Evolutionary conservation across 306 rosid genomes (phyloP).

Genomic region (Hippophae rhamnoides): DNA sequence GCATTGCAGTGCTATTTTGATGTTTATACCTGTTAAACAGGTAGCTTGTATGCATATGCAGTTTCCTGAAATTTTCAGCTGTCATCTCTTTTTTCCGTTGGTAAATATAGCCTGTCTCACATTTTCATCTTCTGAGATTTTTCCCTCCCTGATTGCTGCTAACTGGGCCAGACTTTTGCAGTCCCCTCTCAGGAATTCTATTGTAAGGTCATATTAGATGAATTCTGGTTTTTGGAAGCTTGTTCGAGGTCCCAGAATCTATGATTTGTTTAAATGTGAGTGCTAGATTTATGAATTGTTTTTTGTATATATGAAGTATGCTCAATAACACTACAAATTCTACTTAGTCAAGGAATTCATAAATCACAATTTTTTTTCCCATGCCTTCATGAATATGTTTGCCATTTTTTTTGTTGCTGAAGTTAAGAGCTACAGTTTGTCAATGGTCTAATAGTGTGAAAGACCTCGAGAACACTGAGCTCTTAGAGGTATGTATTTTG

Average conservation of each 20-base stretch:
- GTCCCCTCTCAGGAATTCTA: constrained; percentile 24
- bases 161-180: constrained; percentile 9
- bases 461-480: constrained; percentile 34
- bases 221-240: constrained; percentile 17
- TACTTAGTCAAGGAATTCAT: neutral
- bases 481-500: constrained; percentile 35
- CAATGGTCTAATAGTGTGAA: constrained; percentile 12
- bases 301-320: constrained; percentile 1
- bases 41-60: constrained; percentile 71
- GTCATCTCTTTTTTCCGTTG: constrained; percentile 25
- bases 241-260: constrained; percentile 29
- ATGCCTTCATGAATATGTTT: constrained; percentile 4
- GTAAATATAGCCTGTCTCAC: constrained; percentile 3
- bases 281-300: constrained; percentile 5
- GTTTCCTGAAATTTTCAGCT: constrained; percentile 49
- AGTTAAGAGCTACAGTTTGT: constrained; percentile 37
- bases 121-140: constrained; percentile 6
- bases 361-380: constrained; percentile 3
- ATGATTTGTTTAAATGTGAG: constrained; percentile 31
- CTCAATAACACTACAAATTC: constrained; percentile 1
- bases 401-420: constrained; percentile 15
- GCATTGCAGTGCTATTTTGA: neutral
- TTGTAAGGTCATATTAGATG: constrained; percentile 26
- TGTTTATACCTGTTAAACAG: constrained; percentile 29
- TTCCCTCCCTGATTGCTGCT: neutral